Evolutionary conservation across 352 stramenopile species (phyloP).

Genomic region (Globisporangium apiculatum): DNA sequence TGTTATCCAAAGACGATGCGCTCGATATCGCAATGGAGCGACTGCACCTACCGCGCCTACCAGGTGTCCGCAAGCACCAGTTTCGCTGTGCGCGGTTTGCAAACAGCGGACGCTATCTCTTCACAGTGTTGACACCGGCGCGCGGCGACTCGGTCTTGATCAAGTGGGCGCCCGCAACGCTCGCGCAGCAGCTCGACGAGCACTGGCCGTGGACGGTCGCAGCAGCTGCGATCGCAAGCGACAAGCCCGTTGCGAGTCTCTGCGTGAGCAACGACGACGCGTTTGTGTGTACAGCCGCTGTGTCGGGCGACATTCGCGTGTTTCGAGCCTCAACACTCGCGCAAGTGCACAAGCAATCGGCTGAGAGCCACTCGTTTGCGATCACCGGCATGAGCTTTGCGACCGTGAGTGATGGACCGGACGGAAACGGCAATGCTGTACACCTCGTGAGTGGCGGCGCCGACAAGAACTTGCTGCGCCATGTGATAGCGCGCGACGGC

Average conservation of each 20-base stretch:
- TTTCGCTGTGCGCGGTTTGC: conserved; percentile 78
- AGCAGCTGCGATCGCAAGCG: conserved; percentile 37
- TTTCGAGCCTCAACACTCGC: conserved; percentile 40
- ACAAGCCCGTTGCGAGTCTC: conserved; percentile 70
- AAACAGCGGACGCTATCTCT: conserved; percentile 55
- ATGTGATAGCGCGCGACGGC: conserved; percentile 51
- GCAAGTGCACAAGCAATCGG: conserved; percentile 45
- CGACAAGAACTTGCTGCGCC: conserved; percentile 66
- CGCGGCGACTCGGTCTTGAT: conserved; percentile 74
- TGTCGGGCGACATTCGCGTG: conserved; percentile 68
- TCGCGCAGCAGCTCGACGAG: conserved; percentile 56
- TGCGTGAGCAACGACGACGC: conserved; percentile 68
- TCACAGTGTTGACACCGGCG: conserved; percentile 67
- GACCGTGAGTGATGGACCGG: conserved; percentile 21
- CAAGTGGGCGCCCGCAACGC: conserved; percentile 71
- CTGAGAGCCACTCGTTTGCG: conserved; percentile 66
- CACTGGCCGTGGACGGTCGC: conserved; percentile 68
- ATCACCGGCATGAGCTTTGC: conserved; percentile 80
- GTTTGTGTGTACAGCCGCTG: conserved; percentile 63
- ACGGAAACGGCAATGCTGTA: conserved; percentile 5
- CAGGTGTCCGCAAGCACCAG: conserved; percentile 57
- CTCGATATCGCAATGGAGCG: conserved; percentile 51
- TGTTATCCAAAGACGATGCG: conserved; percentile 73
- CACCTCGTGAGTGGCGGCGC: conserved; percentile 67
- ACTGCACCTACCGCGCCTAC: conserved; percentile 33